Evolutionary conservation across 768 basidiomycete genomes (phyloP).

Genomic region (Suillus occidentalis): DNA sequence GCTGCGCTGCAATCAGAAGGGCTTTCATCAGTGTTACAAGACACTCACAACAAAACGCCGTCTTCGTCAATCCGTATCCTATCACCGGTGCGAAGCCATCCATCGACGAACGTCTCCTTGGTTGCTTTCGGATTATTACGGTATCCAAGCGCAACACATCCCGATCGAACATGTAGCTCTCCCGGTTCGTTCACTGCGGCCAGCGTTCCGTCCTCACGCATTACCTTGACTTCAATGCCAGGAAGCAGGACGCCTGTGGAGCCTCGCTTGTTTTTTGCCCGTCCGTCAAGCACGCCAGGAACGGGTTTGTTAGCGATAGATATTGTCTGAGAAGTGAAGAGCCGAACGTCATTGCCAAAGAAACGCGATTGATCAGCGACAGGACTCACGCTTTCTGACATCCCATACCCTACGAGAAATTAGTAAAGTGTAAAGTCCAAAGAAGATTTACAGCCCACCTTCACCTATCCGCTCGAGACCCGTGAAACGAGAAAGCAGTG

Average conservation of each 20-base stretch:
- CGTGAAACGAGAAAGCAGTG: slow-evolving; percentile 40
- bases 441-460: slow-evolving; percentile 38
- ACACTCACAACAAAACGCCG: slow-evolving; percentile 63
- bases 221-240: slow-evolving; percentile 61
- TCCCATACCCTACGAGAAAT: slow-evolving; percentile 57
- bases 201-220: slow-evolving; percentile 57
- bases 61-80: slow-evolving; percentile 59
- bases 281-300: slow-evolving; percentile 47
- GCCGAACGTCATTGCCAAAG: slow-evolving; percentile 1
- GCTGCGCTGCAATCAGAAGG: slow-evolving; percentile 33
- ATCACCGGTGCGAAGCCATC: slow-evolving; percentile 80
- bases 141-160: slow-evolving; percentile 64
- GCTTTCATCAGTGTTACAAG: neutral
- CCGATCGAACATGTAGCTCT: slow-evolving; percentile 60
- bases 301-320: slow-evolving; percentile 44
- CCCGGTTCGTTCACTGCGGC: slow-evolving; percentile 59
- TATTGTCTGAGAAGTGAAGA: slow-evolving; percentile 47
- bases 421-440: slow-evolving; percentile 4
- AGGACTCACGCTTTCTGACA: slow-evolving; percentile 61
- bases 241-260: slow-evolving; percentile 61
- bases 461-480: slow-evolving; percentile 36
- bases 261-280: slow-evolving; percentile 38
- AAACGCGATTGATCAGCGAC: neutral
- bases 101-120: slow-evolving; percentile 59
- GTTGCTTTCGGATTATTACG: slow-evolving; percentile 71